Evolutionary conservation across 2,329 filamentous ascomycete genomes (phyloP), one percentile per base, ranked within the genome.

Genomic region (Monilinia vaccinii-corymbosi): DNA sequence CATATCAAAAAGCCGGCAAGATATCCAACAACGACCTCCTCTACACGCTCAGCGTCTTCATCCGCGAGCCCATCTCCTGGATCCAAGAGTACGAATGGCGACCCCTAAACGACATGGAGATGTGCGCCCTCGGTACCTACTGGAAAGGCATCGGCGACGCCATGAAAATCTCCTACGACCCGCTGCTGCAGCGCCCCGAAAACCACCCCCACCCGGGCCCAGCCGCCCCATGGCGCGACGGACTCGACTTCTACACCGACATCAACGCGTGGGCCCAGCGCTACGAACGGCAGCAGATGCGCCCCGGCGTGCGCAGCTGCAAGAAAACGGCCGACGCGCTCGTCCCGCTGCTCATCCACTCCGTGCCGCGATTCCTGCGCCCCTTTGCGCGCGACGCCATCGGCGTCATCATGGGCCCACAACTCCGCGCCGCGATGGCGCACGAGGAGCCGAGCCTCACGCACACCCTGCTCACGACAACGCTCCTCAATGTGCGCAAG

Each of bases 71-170:
- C 0, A 72, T 81, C 34, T 76, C 79, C 16, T 91, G 87, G 77
- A 79, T 88, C 36, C 71, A 77, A 6, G 74, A 74, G 7, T 88
- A 84, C 67, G 89, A 93, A 70, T 93, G 88, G 88, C 81, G 89
- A 2, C 44, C 74, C 5, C 71, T 89, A 25, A 86, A 79, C 18
- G 81, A 86, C 0, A 77, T 91, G 72, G 89, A 92, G 71, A 71
- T 76, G 11, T 88, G 85, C 63, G 87, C 86, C 0, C 72, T 86
- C 34, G 84, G 81, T 18, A 84, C 82, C 0, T 83, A 88, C 67
- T 91, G 87, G 87, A 88, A 88, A 71, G 78, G 78, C 56, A 73
- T 89, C 18, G 88, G 87, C 16, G 84, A 90, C 66, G 81, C 82
- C 56, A 87, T 91, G 82, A 79, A 77, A 0, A 87, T 91, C 62